Base-by-base conservation (phyloP, 106 monocot genomes). In the Dendrobium catenatum region DNA sequence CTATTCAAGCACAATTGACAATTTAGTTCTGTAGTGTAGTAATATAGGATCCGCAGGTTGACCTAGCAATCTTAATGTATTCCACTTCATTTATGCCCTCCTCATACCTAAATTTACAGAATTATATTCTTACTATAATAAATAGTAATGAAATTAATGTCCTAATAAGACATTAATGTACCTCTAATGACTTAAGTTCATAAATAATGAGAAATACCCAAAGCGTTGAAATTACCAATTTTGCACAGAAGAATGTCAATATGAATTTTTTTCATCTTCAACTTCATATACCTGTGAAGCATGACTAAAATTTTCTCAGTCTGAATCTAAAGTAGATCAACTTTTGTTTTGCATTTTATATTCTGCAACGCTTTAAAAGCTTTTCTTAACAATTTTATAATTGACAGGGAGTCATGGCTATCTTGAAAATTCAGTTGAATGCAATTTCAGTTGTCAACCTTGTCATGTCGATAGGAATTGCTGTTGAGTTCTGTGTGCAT, bases 401-500 rank as follows among this genome's bases (percentile, higher is more conserved):
- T 70, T 70, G 81, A 78, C 94, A 98, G 98, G 98, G 98, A 79
- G 84, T 95, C 47, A 98, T 98, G 98, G 93, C 91, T 68, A 83
- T 98, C 78, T 78, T 98, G 80, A 84, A 84, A 17, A 98, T 98
- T 66, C 98, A 98, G 77, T 73, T 98, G 85, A 98, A 98, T 85
- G 98, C 95, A 68, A 54, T 98, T 85, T 95, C 98, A 79, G 88
- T 98, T 55, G 98, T 98, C 41, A 98, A 98, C 81, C 93, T 98
- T 79, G 93, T 98, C 51, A 98, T 98, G 98, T 93, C 98, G 27
- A 88, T 95, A 78, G 98, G 98, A 79, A 98, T 98, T 82, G 92
- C 95, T 80, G 94, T 98, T 68, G 98, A 98, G 70, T 98, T 98
- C 79, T 98, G 98, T 85, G 98, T 98, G 42, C 98, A 95, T 86